Evolutionary conservation across 2,329 filamentous ascomycete genomes (phyloP).

Genomic region (Clonostachys rhizophaga): DNA sequence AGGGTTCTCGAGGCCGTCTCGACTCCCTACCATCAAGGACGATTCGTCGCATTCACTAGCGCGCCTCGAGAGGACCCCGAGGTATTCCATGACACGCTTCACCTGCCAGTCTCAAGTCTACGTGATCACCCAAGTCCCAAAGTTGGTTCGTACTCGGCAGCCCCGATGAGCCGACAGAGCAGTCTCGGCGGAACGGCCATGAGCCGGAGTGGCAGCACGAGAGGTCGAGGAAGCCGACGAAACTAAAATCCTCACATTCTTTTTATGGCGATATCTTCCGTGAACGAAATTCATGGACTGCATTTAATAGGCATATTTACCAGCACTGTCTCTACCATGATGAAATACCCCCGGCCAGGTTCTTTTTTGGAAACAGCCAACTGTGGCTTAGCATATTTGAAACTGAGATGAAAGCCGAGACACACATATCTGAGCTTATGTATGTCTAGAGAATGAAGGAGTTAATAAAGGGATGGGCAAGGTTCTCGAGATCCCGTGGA

Average conservation of each 20-base stretch:
- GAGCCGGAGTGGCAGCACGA: slow-evolving; percentile 48
- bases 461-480: too few relatives aligned
- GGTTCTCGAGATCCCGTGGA: too few relatives aligned
- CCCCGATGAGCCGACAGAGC: slow-evolving; percentile 52
- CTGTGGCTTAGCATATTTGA: too few relatives aligned
- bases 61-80: slow-evolving; percentile 43
- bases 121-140: slow-evolving; percentile 32
- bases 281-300: too few relatives aligned
- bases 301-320: too few relatives aligned
- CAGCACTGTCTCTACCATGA: too few relatives aligned
- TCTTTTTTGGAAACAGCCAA: too few relatives aligned
- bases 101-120: slow-evolving; percentile 36
- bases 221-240: slow-evolving; percentile 30
- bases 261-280: too few relatives aligned
- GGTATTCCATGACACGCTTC: slow-evolving; percentile 42
- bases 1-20: slow-evolving; percentile 52
- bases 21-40: slow-evolving; percentile 37
- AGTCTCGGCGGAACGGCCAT: slow-evolving; percentile 50
- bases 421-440: too few relatives aligned
- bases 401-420: too few relatives aligned
- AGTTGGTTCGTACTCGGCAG: slow-evolving; percentile 21
- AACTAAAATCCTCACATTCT: background rate
- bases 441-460: too few relatives aligned
- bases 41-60: slow-evolving; percentile 42
- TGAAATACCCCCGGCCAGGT: too few relatives aligned